These are phyloP conservation scores for Purpureocillium lavendulum DNA, from an alignment of 2,329 filamentous ascomycete genomes.

Conservation along the genomic window DNA sequence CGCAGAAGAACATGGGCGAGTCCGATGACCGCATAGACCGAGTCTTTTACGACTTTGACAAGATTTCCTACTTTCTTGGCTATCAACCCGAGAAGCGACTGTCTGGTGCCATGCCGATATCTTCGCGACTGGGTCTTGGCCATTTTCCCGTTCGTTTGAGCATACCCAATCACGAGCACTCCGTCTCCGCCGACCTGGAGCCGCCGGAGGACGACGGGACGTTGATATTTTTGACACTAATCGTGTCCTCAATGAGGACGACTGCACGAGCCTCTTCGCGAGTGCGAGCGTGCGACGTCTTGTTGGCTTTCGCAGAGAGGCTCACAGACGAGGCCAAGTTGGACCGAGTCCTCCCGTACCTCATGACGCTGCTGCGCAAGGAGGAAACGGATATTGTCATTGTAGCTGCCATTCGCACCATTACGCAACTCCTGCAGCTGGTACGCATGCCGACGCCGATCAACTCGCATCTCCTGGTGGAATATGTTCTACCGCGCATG, in stretches of 20 bases:
- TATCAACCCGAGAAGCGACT: constrained; percentile 48
- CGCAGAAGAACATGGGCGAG: constrained; percentile 65
- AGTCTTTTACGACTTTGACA: constrained; percentile 92
- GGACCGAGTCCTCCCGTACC: constrained; percentile 84
- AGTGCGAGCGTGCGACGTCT: constrained; percentile 80
- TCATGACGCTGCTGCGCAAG: constrained; percentile 66
- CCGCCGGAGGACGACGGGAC: constrained; percentile 77
- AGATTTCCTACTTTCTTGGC: constrained; percentile 89
- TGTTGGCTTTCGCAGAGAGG: constrained; percentile 84
- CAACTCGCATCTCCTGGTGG: constrained; percentile 60
- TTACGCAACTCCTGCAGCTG: constrained; percentile 81
- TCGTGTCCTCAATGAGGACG: constrained; percentile 82
- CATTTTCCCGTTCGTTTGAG: constrained; percentile 78
- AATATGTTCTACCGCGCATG: constrained; percentile 59
- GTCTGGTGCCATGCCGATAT: constrained; percentile 15
- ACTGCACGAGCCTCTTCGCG: constrained; percentile 83
- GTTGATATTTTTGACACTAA: constrained; percentile 80
- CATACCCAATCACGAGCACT: constrained; percentile 76
- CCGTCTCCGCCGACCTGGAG: constrained; percentile 50
- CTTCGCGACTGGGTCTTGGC: constrained; percentile 41
- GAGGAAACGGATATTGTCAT: constrained; percentile 81
- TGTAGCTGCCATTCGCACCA: constrained; percentile 73
- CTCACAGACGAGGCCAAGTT: constrained; percentile 93
- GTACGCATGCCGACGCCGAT: constrained; percentile 80
- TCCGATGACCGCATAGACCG: constrained; percentile 91